A percentile compares a stretch with the other conserved stretches of the same genome.
Conservation (phyloP, 2,329 filamentous ascomycete species). For the Fusarium sp. region DNA sequence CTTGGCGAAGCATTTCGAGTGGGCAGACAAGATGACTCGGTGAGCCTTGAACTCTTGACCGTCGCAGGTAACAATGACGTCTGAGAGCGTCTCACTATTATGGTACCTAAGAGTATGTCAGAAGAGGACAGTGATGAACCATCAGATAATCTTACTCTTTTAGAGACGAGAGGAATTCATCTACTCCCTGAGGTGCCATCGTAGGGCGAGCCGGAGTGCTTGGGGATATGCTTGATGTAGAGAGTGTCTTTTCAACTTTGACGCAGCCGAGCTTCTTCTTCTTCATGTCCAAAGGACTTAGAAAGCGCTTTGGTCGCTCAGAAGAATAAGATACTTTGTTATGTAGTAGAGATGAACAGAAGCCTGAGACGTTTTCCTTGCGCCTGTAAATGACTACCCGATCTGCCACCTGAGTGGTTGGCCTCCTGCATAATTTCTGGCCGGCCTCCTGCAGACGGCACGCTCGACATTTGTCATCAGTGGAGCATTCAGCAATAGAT, state of each 20-base stretch:
- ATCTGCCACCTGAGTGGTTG: no score
- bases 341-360: background rate
- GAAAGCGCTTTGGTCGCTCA: background rate
- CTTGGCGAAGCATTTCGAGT: background rate
- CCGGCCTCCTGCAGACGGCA: no score
- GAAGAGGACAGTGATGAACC: no score
- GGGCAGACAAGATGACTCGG: background rate
- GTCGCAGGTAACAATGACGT: background rate
- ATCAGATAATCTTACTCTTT: no score
- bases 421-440: no score
- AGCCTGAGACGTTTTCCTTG: background rate
- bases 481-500: no score
- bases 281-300: background rate
- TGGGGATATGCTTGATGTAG: background rate
- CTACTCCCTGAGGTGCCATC: background rate
- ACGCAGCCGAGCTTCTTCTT: background rate
- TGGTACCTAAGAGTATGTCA: no score
- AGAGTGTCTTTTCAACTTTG: background rate
- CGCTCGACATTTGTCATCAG: no score
- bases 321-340: background rate
- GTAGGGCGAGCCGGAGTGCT: background rate
- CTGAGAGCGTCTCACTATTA: no score
- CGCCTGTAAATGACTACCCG: background rate
- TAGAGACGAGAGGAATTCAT: rapidly evolving
- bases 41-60: background rate